Evolutionary conservation across 768 basidiomycete genomes (phyloP).

Genomic region (Pleurotus cornucopiae): DNA sequence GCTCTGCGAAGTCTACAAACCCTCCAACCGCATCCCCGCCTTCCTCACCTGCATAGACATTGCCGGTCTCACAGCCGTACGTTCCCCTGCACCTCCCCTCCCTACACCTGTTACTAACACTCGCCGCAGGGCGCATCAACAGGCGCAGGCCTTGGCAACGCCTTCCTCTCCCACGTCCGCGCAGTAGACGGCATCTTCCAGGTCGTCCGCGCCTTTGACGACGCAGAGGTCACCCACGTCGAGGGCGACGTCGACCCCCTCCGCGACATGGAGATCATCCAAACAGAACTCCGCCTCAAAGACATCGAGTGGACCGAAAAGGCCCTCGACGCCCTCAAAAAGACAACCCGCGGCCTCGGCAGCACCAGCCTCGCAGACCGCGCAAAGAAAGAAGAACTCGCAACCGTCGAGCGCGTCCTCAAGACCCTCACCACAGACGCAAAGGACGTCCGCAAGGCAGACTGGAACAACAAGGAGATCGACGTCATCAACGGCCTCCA

Average conservation of each 20-base stretch:
- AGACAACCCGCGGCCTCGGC: constrained; percentile 65
- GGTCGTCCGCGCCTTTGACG: constrained; percentile 95
- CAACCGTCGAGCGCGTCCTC: constrained; percentile 21
- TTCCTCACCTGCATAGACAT: constrained; percentile 98
- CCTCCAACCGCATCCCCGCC: constrained; percentile 82
- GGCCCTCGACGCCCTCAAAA: constrained; percentile 73
- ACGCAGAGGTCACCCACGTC: constrained; percentile 98
- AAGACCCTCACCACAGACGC: constrained; percentile 7
- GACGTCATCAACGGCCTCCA: constrained; percentile 86
- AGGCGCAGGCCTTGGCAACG: constrained; percentile 95
- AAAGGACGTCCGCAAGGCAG: constrained; percentile 88
- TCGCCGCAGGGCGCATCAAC: constrained; percentile 81
- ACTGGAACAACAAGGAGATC: constrained; percentile 98
- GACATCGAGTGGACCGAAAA: constrained; percentile 99
- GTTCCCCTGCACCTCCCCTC: constrained; percentile 20
- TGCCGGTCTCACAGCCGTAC: constrained; percentile 90
- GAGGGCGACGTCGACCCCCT: constrained; percentile 96
- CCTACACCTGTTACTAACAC: constrained; percentile 5
- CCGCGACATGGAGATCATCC: constrained; percentile 97
- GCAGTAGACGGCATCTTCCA: constrained; percentile 99
- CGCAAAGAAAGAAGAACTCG: constrained; percentile 95
- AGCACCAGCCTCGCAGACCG: constrained; percentile 83
- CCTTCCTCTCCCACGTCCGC: constrained; percentile 95
- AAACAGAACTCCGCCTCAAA: constrained; percentile 89
- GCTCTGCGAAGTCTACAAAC: constrained; percentile 90